Percentiles rank a stretch among this genome's conserved stretches.
Evolutionary conservation across 2,329 filamentous ascomycete species (phyloP).

Genomic region (Pseudogymnoascus sp.): DNA sequence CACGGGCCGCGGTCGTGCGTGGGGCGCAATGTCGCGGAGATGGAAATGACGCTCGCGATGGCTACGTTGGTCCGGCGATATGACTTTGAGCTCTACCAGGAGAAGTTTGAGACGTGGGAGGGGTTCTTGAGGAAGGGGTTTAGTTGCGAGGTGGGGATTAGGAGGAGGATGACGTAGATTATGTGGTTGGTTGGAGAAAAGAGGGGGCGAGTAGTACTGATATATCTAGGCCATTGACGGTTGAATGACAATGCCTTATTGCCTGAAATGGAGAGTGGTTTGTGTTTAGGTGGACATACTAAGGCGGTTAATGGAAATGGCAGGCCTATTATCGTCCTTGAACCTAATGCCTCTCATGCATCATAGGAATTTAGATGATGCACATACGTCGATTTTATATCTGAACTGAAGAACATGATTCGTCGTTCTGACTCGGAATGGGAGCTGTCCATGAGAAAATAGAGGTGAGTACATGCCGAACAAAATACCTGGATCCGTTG

Average conservation of each 20-base stretch:
- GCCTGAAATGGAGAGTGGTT: background rate
- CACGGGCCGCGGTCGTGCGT: constrained; percentile 60
- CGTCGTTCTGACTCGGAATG: no score
- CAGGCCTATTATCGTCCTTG: background rate
- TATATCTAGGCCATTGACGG: background rate
- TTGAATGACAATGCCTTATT: background rate
- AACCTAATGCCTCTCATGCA: background rate
- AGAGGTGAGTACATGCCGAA: constrained; percentile 26
- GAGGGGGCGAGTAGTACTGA: background rate
- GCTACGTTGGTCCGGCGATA: constrained; percentile 53
- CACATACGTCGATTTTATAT: background rate
- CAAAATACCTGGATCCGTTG: constrained; percentile 28
- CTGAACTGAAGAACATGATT: no score
- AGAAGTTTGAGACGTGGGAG: constrained; percentile 63
- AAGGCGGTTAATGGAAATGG: background rate
- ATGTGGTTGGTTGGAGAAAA: background rate
- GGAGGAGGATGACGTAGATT: background rate
- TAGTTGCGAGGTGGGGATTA: constrained; percentile 48
- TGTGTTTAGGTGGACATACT: background rate
- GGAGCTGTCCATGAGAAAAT: no score
- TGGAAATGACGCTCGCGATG: constrained; percentile 73
- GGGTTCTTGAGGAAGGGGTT: constrained; percentile 74
- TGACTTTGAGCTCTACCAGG: constrained; percentile 49
- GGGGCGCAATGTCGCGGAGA: constrained; percentile 73
- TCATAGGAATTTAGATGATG: background rate